Evolutionary conservation across 495 filamentous ascomycete species (phyloP), one percentile per base, ranked within the genome.

Genomic region (Penicillium arizonense): DNA sequence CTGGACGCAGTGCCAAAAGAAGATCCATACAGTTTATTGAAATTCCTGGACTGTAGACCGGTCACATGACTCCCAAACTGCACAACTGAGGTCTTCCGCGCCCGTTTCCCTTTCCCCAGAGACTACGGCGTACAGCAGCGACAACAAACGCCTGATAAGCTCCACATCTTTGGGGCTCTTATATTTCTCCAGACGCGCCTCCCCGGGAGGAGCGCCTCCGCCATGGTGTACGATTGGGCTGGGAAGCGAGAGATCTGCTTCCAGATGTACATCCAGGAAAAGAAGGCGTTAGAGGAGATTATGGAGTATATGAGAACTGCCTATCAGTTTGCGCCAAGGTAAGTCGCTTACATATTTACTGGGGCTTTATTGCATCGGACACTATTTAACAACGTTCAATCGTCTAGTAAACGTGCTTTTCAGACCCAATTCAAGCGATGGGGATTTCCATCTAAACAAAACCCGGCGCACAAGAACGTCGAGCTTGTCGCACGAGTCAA

Each of bases 201-300:
- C 67, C 64, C 57, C 50, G 44, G 68, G 58, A 62, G 67, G 54
- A 62, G 65, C 44, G 59, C 44, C 49, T 56, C 45, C 53, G 61
- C 38, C 54, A 91, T 89, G 85, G 85, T 83, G 0, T 90, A 90
- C 70, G 77, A 87, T 50, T 92, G 88, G 88, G 82, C 86, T 30
- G 82, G 76, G 3, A 85, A 90, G 63, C 75, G 81, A 66, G 80
- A 85, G 8, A 80, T 81, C 56, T 87, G 83, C 69, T 84, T 82
- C 67, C 77, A 82, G 46, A 77, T 90, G 69, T 92, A 90, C 61
- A 87, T 92, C 48, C 80, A 82, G 32, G 83, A 92, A 62, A 82
- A 81, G 55, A 85, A 81, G 68, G 77, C 82, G 11, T 63, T 92
- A 41, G 83, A 88, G 52, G 82, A 87, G 47, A 81, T 88, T 33